phyloP scores from a whole-genome alignment of 495 filamentous ascomycete species.

The Astrothelium subdiscretum region DNA sequence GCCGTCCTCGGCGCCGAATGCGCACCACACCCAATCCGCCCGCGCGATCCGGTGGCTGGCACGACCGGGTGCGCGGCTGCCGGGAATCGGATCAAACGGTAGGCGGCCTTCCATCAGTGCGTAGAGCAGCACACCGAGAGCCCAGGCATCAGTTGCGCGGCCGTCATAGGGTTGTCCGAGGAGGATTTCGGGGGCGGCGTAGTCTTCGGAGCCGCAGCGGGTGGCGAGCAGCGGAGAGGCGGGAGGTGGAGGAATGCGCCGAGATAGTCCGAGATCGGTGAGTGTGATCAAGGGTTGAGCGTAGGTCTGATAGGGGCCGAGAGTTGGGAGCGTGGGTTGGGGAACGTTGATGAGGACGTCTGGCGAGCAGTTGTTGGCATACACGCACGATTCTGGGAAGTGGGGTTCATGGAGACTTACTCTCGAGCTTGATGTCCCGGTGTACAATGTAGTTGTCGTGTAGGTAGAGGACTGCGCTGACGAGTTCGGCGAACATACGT shows the following conservation, averaged over 20 bases:
- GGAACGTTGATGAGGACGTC: slow-evolving; percentile 86
- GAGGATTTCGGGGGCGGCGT: slow-evolving; percentile 90
- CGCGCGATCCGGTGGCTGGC: slow-evolving; percentile 90
- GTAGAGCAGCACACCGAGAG: slow-evolving; percentile 84
- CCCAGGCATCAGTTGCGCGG: slow-evolving; percentile 87
- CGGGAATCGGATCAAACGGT: slow-evolving; percentile 78
- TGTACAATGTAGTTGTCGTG: slow-evolving; percentile 82
- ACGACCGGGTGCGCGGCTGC: slow-evolving; percentile 41
- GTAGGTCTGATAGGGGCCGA: slow-evolving; percentile 54
- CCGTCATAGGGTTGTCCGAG: slow-evolving; percentile 94
- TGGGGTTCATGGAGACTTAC: slow-evolving; percentile 39
- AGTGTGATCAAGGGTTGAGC: slow-evolving; percentile 75
- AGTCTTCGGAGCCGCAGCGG: slow-evolving; percentile 90
- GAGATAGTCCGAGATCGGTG: slow-evolving; percentile 84
- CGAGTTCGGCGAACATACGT: slow-evolving; percentile 81
- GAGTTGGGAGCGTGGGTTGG: slow-evolving; percentile 35
- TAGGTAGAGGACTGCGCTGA: slow-evolving; percentile 74
- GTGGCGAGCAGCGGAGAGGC: slow-evolving; percentile 66
- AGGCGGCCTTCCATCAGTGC: slow-evolving; percentile 84
- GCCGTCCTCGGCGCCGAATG: slow-evolving; percentile 63
- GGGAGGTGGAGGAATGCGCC: slow-evolving; percentile 62
- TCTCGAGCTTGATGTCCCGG: slow-evolving; percentile 95
- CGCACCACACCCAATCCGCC: slow-evolving; percentile 87
- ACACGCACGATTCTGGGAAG: slow-evolving; percentile 8
- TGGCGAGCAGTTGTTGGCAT: slow-evolving; percentile 24